Evolutionary conservation across 2,329 filamentous ascomycete species (phyloP), one percentile per base, ranked within the genome.

Genomic region (Rhytidhysteron rufulum): DNA sequence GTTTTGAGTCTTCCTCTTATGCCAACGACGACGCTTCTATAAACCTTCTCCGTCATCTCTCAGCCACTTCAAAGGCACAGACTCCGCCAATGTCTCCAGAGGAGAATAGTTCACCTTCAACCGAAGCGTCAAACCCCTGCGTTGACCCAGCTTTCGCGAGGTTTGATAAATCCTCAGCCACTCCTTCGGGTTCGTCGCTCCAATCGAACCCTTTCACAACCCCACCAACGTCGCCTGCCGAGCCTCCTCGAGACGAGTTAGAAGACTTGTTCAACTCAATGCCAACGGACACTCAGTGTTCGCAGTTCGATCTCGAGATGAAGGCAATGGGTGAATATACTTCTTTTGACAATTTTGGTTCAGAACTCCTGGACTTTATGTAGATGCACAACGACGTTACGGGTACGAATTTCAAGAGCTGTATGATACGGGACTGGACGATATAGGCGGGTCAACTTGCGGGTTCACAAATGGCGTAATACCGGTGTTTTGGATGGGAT

Each of bases 51-150:
- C 61, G 62, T 36, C 58, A 63, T n/a, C 52, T 66, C 16, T 61
- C 60, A 20, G 50, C 42, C 17, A 32, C 41, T 21, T 30, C 57
- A 31, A 53, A 56, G 25, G 53, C 56, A 20, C 58, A 65, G 31
- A 67, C 62, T 16, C 62, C 62, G 37, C 63, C 63, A 21, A 58
- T 63, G 52, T 65, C 62, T 31, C 62, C 63, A 18, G 58, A 48
- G 22, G 53, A 65, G n/a, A 35, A 45, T 27, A 50, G 54, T 22
- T 55, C 58, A 7, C 41, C 48, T 16, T 60, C 61, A 4, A 44
- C 53, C 7, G 55, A 54, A n/a, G 58, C 57, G 2, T 37, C 34
- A 10, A 50, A 30, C 29, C 16, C 15, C 13, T 20, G 15, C 25
- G 10, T 30, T 17, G 16, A 29, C 13, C 24, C 6, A 8, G 43